These are phyloP conservation scores for Pisolithus sp. DNA, from an alignment of 768 basidiomycete species.

Conservation along the genomic window DNA sequence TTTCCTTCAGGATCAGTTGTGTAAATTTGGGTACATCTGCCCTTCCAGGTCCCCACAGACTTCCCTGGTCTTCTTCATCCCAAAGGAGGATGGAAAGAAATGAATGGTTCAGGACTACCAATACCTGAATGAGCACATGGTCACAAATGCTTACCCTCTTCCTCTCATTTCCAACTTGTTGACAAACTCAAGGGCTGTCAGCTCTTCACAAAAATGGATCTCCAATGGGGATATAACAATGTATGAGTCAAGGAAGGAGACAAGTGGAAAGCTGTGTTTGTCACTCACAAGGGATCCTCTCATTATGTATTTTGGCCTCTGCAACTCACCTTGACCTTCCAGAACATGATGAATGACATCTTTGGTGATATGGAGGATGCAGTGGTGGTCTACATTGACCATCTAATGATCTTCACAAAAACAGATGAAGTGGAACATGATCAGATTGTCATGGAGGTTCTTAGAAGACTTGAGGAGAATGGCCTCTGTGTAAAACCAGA, in stretches of 20 bases:
- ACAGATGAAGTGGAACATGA: slow-evolving; percentile 9
- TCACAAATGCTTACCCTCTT: neutral
- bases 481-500: slow-evolving; percentile 31
- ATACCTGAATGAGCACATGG: slow-evolving; percentile 3
- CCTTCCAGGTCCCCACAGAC: slow-evolving; percentile 10
- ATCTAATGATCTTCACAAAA: slow-evolving; percentile 32
- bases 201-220: slow-evolving; percentile 3
- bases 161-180: neutral
- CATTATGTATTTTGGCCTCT: slow-evolving; percentile 31
- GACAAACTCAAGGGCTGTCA: neutral
- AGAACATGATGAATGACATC: slow-evolving; percentile 24
- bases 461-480: slow-evolving; percentile 22
- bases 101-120: slow-evolving; percentile 14
- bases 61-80: slow-evolving; percentile 7
- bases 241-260: slow-evolving; percentile 24
- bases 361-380: slow-evolving; percentile 7
- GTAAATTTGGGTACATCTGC: slow-evolving; percentile 4
- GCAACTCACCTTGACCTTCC: slow-evolving; percentile 31
- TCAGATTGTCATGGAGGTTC: slow-evolving; percentile 13
- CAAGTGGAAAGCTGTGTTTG: slow-evolving; percentile 38
- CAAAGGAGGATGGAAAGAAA: slow-evolving; percentile 8
- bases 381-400: slow-evolving; percentile 39
- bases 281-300: slow-evolving; percentile 30
- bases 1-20: slow-evolving; percentile 7
- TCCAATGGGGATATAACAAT: slow-evolving; percentile 21